These are phyloP conservation scores for Sclerotinia glacialis DNA, from an alignment of 2,329 filamentous ascomycete genomes.

Conservation along the genomic window DNA sequence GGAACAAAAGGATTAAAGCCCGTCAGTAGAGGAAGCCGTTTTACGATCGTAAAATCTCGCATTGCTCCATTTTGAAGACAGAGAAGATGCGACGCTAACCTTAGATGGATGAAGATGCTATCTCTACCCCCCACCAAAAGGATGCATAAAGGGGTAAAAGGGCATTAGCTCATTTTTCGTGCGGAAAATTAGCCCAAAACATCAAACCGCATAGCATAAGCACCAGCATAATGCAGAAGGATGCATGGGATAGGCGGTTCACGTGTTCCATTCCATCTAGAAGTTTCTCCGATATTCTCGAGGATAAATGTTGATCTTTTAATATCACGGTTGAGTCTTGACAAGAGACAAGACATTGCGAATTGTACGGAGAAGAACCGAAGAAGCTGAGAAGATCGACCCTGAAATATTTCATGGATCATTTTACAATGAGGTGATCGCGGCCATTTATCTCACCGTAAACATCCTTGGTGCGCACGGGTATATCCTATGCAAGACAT, in stretches of 20 bases:
- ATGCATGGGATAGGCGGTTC: slow-evolving; percentile 9
- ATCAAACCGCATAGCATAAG: slow-evolving; percentile 15
- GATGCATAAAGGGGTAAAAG: slow-evolving; percentile 21
- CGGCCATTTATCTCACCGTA: slow-evolving; percentile 9
- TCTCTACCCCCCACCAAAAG: slow-evolving; percentile 14
- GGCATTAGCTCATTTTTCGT: slow-evolving; percentile 13
- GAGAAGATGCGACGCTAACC: slow-evolving; percentile 9
- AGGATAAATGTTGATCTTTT: slow-evolving; percentile 8
- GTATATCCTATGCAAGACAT: slow-evolving; percentile 16
- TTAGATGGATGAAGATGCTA: not conserved
- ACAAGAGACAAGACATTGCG: not conserved
- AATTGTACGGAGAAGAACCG: slow-evolving; percentile 11
- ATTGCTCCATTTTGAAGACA: slow-evolving; percentile 15
- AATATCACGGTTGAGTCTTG: not conserved
- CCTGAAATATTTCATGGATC: not conserved
- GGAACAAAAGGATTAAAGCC: slow-evolving; percentile 16
- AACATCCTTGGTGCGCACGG: slow-evolving; percentile 15
- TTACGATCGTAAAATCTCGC: slow-evolving; percentile 4
- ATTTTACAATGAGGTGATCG: slow-evolving; percentile 7
- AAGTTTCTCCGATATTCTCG: slow-evolving; percentile 3
- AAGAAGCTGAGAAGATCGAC: slow-evolving; percentile 9
- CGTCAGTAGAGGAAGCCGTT: not conserved
- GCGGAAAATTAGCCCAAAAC: slow-evolving; percentile 16
- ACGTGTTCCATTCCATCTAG: slow-evolving; percentile 12
- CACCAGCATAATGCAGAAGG: slow-evolving; percentile 13